Conservation (phyloP, 2,329 filamentous ascomycete species). For the Graphiopsis chlorocephala region DNA sequence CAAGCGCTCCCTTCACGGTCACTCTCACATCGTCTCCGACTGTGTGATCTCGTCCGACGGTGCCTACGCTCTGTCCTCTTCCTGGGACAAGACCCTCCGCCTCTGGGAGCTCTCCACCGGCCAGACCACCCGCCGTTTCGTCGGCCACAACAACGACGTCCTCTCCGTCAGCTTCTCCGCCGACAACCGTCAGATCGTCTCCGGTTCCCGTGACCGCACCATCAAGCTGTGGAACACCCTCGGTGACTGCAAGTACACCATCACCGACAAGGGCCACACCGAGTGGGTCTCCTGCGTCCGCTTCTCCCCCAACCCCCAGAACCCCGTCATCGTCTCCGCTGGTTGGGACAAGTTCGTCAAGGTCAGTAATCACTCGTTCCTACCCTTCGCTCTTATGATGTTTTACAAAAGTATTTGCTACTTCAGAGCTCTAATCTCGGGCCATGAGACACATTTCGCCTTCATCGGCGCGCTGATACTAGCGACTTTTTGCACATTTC, state of each 20-base stretch:
- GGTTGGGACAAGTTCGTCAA: conserved; percentile 99
- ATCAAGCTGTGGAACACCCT: conserved; percentile 99
- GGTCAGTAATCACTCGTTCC: conserved; percentile 60
- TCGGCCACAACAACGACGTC: conserved; percentile 99
- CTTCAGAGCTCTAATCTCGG: conserved; percentile 84
- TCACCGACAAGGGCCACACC: conserved; percentile 99
- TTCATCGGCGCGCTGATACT: conserved; percentile 83
- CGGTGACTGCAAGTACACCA: conserved; percentile 99
- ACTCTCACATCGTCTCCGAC: conserved; percentile 99
- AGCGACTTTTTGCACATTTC: conserved; percentile 15
- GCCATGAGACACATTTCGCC: conserved; percentile 87
- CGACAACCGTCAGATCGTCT: conserved; percentile 99
- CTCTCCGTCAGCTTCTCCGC: conserved; percentile 99
- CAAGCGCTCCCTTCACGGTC: conserved; percentile 96
- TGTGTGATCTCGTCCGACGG: conserved; percentile 99
- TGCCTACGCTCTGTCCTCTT: conserved; percentile 96
- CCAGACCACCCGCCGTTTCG: conserved; percentile 95
- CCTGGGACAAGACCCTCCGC: conserved; percentile 99
- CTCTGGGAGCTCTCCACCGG: conserved; percentile 98
- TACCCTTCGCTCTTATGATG: conserved; percentile 75
- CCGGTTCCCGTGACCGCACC: conserved; percentile 93
- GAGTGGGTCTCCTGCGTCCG: conserved; percentile 99
- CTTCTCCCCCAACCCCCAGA: conserved; percentile 99
- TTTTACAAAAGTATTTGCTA: conserved; percentile 94
- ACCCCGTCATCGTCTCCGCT: conserved; percentile 97